Evolutionary conservation across 768 basidiomycete species (phyloP).

Genomic region (Russula virescens): DNA sequence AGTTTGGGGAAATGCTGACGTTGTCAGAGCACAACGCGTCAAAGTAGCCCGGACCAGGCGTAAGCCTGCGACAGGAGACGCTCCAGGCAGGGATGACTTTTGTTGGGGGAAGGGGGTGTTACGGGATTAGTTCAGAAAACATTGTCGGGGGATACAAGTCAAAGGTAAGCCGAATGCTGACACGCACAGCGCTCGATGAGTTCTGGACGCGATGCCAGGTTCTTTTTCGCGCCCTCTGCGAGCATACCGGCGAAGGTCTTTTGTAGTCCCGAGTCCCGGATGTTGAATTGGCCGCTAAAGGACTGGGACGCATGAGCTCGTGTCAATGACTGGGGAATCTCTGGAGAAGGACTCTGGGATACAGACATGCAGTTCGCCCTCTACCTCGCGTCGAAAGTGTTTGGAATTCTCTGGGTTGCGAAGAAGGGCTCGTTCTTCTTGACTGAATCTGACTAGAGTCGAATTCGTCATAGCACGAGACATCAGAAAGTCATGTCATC

Average conservation of each 20-base stretch:
- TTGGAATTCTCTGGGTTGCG: constrained; percentile 44
- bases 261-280: constrained; percentile 36
- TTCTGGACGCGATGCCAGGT: constrained; percentile 51
- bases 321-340: neutral
- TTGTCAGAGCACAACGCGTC: constrained; percentile 61
- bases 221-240: constrained; percentile 40
- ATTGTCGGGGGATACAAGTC: neutral
- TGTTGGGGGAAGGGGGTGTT: neutral
- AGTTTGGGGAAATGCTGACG: constrained; percentile 30
- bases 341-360: neutral
- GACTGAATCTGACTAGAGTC: neutral
- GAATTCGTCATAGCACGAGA: constrained; percentile 6
- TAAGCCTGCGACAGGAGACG: constrained; percentile 56
- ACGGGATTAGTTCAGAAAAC: neutral
- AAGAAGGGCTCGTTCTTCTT: constrained; percentile 31
- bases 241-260: constrained; percentile 33
- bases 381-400: constrained; percentile 43
- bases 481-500: too few species aligned
- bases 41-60: constrained; percentile 62
- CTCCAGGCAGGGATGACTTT: constrained; percentile 56
- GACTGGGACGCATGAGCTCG: neutral
- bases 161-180: neutral
- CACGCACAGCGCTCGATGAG: constrained; percentile 51
- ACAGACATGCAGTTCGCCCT: constrained; percentile 31
- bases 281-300: constrained; percentile 33